Base-by-base conservation (phyloP, 257 asterid genomes). In the Petrea volubilis region DNA sequence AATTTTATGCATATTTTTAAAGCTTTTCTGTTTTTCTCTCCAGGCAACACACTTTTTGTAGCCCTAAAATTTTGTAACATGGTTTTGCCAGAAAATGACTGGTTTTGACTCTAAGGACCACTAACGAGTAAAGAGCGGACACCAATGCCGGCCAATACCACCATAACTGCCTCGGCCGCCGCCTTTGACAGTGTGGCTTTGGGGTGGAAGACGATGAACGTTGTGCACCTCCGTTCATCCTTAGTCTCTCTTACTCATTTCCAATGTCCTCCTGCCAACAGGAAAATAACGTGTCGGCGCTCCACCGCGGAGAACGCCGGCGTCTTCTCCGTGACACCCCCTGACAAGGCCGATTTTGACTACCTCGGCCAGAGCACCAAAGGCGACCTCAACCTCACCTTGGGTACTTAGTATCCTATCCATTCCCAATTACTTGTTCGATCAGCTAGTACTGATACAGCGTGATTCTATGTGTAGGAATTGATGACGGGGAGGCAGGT, bases 341-440 rank as follows among this genome's bases (percentile, higher is more conserved):
- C 84, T 18, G 76, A 67, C 53, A 70, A 67, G 61, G 81, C 84
- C 38, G 83, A 79, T 56, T 80, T 86, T 27, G 97, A 90, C 63
- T 90, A 90, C 82, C 93, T 90, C 31, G 97, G 97, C 47, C 86
- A 90, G 89, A 90, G 97, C 83, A 90, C 97, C 24, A 86, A 80
- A 79, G 97, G 96, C 76, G 93, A 86, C 78, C 84, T 88, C 76
- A 84, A 82, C 74, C 79, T 78, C 67, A 79, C 60, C 70, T 52
- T 60, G 13, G 82, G 87, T 79, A 73, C 14, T 43, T 47, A 14
- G 23, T 14, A 8, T 13, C 18, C 38, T 0, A 13, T 47, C 49
- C 15, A 29, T 28, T 61, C 62, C 47, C 24, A 18, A 3, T 75
- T 27, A 17, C 23, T 21, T 2, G 7, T 29, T 18, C 58, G 27